Conservation (phyloP, 2,329 filamentous ascomycete species). For the Passalora sequoiae region DNA sequence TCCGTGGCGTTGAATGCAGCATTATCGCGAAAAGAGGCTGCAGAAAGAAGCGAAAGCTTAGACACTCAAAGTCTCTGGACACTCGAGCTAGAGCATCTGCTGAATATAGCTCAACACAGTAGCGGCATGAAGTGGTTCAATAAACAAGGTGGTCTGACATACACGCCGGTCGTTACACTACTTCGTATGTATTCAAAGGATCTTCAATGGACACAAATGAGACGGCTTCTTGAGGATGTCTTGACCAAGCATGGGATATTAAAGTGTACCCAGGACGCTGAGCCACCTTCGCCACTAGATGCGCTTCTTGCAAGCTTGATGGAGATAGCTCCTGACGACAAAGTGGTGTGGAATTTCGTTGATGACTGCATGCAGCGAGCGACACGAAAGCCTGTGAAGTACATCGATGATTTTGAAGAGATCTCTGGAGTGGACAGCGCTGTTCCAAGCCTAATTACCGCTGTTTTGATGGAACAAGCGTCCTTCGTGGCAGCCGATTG, state of each 20-base stretch:
- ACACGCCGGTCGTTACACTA: conserved; percentile 68
- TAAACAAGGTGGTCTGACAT: conserved; percentile 57
- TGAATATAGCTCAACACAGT: conserved; percentile 74
- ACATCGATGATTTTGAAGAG: conserved; percentile 64
- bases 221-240: conserved; percentile 38
- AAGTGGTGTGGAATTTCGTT: conserved; percentile 61
- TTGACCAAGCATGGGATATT: conserved; percentile 65
- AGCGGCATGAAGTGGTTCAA: conserved; percentile 88
- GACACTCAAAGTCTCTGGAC: conserved; percentile 47
- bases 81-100: conserved; percentile 74
- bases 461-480: conserved; percentile 72
- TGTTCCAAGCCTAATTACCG: conserved; percentile 58
- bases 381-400: conserved; percentile 72
- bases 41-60: conserved; percentile 40
- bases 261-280: conserved; percentile 34
- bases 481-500: conserved; percentile 48
- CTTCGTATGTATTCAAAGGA: conserved; percentile 52
- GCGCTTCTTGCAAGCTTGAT: conserved; percentile 45
- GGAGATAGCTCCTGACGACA: conserved; percentile 22
- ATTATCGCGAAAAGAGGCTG: conserved; percentile 45
- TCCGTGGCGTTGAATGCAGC: conserved; percentile 68
- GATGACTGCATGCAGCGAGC: conserved; percentile 79
- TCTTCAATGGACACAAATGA: conserved; percentile 36
- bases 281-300: conserved; percentile 38
- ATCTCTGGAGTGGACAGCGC: conserved; percentile 32